A percentile compares a stretch with the other conserved stretches of the same genome.
Evolutionary conservation across 1,139 yeast genomes (phyloP).

Genomic region (Diutina sp.): DNA sequence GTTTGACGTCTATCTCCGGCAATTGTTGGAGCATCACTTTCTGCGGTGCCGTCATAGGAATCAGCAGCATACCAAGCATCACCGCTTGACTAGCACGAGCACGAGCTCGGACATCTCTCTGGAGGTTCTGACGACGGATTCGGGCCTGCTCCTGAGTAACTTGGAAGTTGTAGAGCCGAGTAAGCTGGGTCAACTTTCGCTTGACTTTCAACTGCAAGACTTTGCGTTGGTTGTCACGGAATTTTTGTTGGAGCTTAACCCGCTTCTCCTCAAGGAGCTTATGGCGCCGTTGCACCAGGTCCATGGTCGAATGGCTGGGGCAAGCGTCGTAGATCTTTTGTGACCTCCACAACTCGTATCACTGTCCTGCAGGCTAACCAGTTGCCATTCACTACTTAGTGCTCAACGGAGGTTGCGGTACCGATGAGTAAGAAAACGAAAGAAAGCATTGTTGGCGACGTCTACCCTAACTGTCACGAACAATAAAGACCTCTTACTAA

Average conservation of each 20-base stretch:
- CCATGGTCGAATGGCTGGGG: background rate
- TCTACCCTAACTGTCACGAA: too few species aligned
- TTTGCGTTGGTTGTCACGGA: conserved; percentile 5
- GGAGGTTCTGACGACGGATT: conserved; percentile 9
- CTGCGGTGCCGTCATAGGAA: background rate
- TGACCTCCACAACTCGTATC: background rate
- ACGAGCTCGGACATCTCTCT: conserved; percentile 8
- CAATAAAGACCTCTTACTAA: too few species aligned
- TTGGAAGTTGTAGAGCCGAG: conserved; percentile 7
- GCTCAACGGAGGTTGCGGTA: background rate
- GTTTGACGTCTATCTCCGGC: background rate
- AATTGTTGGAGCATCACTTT: background rate
- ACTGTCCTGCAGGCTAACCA: background rate
- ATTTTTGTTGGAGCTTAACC: conserved; percentile 6
- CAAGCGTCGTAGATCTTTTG: background rate
- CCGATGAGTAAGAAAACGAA: background rate
- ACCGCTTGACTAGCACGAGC: conserved; percentile 6
- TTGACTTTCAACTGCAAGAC: background rate
- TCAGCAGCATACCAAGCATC: background rate
- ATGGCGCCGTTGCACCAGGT: background rate
- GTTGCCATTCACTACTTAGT: background rate
- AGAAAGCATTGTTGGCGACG: background rate
- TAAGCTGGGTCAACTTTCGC: conserved; percentile 4
- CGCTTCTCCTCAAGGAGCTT: conserved; percentile 7
- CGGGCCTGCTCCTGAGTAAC: background rate